Base-by-base conservation (phyloP, 2,329 filamentous ascomycete species). In the Penicillium oxalicum region DNA sequence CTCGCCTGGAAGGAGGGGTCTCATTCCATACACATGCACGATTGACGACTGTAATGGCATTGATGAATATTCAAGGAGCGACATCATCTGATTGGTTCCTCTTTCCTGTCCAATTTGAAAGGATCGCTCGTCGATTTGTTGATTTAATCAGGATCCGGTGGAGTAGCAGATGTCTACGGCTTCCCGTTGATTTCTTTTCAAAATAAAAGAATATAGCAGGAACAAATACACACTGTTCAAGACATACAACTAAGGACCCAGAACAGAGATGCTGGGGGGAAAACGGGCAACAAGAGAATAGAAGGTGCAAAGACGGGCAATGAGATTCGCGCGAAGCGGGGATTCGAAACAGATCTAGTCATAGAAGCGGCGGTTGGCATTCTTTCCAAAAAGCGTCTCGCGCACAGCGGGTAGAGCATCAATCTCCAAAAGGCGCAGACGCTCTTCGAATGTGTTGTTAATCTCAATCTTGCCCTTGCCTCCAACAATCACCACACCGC, bases 381-480 rank as follows among this genome's bases (percentile, higher is more conserved):
- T 98, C 76, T 88, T 85, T 52, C 93, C 93, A 65, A 98, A 98
- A 51, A 98, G 78, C 12, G 86, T 86, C 70, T 87, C 81, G 65
- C 93, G 82, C 63, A 98, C 84, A 39, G 83, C 83, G 11, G 93
- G 93, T 50, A 96, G 81, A 44, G 88, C 87, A 59, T 87, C 87
- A 49, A 85, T 84, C 73, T 95, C 86, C 57, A 97, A 82, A 52
- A 97, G 78, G 64, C 80, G 81, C 71, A 98, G 77, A 58, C 93
- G 84, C 68, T 95, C 87, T 69, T 97, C 93, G 60, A 97, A 87
- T 47, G 93, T 97, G 77, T 98, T 97, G 81, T 96, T 91, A 71
- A 98, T 91, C 64, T 95, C 90, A 68, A 98, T 97, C 79, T 91
- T 96, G 68, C 93, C 93, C 57, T 78, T 79, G 59, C 87, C 85